Conservation (phyloP, 129 eudicot species). For the Cynara cardunculus region DNA sequence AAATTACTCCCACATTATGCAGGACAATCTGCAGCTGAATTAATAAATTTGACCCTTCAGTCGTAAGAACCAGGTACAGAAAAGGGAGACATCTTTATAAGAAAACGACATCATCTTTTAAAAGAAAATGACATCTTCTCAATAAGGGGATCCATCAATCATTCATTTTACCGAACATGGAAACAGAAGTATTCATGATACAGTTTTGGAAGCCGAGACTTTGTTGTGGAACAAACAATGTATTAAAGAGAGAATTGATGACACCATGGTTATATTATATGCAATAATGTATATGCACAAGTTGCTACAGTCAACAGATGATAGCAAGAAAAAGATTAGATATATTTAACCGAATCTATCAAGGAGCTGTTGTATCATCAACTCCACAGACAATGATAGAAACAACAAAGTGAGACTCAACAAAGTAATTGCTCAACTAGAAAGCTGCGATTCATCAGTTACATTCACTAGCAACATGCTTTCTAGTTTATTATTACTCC, state of each 20-base stretch:
- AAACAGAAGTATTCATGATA: neutral
- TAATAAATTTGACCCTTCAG: neutral
- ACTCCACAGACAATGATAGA: neutral
- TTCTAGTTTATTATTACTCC: neutral
- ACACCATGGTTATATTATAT: neutral
- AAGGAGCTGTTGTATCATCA: neutral
- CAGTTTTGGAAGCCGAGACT: neutral
- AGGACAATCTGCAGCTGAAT: constrained; percentile 8
- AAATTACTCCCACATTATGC: neutral
- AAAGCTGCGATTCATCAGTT: neutral
- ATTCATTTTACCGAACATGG: neutral
- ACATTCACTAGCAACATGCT: neutral
- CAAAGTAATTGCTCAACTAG: neutral
- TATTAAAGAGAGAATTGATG: neutral
- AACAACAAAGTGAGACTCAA: neutral
- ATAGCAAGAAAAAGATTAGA: neutral
- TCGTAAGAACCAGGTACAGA: neutral
- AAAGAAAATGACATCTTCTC: neutral
- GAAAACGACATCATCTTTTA: neutral
- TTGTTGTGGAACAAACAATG: neutral
- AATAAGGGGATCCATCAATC: neutral
- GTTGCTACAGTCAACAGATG: neutral
- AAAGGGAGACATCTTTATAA: neutral
- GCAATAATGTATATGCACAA: neutral
- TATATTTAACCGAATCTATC: neutral